Evolutionary conservation across 495 filamentous ascomycete species (phyloP).

Genomic region (Aspergillus taichungensis): DNA sequence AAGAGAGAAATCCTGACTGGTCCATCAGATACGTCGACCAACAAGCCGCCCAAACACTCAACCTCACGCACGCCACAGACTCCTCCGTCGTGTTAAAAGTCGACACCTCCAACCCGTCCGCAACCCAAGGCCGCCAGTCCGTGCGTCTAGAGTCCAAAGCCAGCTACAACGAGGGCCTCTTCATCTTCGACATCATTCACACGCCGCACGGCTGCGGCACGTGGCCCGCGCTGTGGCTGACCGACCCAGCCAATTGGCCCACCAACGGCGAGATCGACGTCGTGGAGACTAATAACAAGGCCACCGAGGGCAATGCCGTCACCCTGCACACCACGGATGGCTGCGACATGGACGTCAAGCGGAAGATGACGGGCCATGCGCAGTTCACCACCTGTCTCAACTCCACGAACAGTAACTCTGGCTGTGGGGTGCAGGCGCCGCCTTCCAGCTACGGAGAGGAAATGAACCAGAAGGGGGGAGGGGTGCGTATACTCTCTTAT

Average conservation of each 20-base stretch:
- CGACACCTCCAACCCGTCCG: conserved; percentile 36
- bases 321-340: conserved; percentile 36
- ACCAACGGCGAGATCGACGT: conserved; percentile 43
- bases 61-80: conserved; percentile 43
- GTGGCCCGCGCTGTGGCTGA: conserved; percentile 56
- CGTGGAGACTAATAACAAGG: conserved; percentile 38
- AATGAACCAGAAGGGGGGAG: conserved; percentile 41
- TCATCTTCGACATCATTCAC: conserved; percentile 47
- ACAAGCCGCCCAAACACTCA: conserved; percentile 23
- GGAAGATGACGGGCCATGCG: conserved; percentile 29
- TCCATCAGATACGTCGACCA: conserved; percentile 24
- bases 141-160: conserved; percentile 46
- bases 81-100: conserved; percentile 44
- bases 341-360: conserved; percentile 39
- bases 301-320: conserved; percentile 35
- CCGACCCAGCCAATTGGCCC: conserved; percentile 52
- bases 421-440: conserved; percentile 34
- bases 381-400: conserved; percentile 28
- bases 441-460: conserved; percentile 28
- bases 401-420: conserved; percentile 28
- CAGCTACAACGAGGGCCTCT: conserved; percentile 41
- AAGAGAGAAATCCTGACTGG: neutral
- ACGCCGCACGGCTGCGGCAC: conserved; percentile 44
- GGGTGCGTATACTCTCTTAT: conserved; percentile 17
- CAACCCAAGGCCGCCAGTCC: conserved; percentile 40